phyloP scores from a whole-genome alignment of 345 rosid genomes.

The Alliaria petiolata region DNA sequence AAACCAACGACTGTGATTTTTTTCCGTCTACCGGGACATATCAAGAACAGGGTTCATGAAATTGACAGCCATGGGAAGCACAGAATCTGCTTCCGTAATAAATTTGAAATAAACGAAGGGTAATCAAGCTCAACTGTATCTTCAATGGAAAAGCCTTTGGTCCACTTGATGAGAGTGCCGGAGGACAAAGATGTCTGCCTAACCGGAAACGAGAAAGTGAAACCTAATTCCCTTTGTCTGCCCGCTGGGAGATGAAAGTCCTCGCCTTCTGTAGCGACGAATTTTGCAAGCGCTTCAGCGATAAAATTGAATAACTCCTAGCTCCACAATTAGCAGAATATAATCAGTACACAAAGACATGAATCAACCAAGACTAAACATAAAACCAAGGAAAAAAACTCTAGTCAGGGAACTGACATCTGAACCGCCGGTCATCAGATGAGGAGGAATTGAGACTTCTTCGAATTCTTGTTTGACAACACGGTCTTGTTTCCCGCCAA shows the following conservation, averaged over 20 bases:
- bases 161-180: conserved; percentile 90
- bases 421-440: conserved; percentile 74
- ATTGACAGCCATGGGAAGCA: no score
- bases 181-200: conserved; percentile 76
- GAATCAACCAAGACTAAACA: neutral
- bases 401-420: conserved; percentile 42
- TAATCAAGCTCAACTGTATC: conserved; percentile 49
- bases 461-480: conserved; percentile 69
- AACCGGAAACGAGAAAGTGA: conserved; percentile 97
- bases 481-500: conserved; percentile 64
- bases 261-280: conserved; percentile 67
- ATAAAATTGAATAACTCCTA: conserved; percentile 70
- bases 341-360: conserved; percentile 2
- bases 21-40: no score
- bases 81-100: no score
- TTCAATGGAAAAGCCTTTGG: conserved; percentile 89
- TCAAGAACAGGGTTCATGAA: no score
- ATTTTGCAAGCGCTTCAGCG: conserved; percentile 71
- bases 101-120: neutral
- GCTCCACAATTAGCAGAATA: neutral
- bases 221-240: conserved; percentile 86
- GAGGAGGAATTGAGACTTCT: conserved; percentile 86
- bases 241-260: conserved; percentile 55
- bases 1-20: no score
- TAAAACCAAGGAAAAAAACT: neutral